These are phyloP conservation scores for Solanum dulcamara DNA, from an alignment of 257 asterid genomes.

Conservation along the genomic window DNA sequence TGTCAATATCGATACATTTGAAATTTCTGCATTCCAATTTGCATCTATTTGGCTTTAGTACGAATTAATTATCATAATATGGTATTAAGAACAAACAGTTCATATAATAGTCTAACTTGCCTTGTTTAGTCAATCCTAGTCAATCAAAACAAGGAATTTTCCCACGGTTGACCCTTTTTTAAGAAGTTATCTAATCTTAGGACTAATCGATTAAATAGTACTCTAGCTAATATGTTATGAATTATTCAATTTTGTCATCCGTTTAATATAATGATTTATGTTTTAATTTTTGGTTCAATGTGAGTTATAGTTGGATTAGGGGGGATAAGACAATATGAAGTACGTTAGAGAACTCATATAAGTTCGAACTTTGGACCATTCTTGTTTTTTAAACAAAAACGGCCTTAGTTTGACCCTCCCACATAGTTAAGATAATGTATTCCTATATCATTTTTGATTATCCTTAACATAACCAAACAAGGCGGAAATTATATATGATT, in stretches of 20 bases:
- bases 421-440: neutral
- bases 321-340: neutral
- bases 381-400: neutral
- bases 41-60: neutral
- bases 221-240: neutral
- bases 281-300: neutral
- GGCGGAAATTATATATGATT: neutral
- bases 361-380: neutral
- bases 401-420: neutral
- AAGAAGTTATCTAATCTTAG: neutral
- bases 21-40: neutral
- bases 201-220: too few species aligned
- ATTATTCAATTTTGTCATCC: neutral
- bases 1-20: neutral
- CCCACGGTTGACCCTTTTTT: neutral
- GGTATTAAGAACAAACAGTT: neutral
- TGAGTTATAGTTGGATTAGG: neutral
- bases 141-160: neutral
- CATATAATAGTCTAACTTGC: neutral
- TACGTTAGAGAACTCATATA: neutral
- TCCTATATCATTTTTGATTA: neutral
- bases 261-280: neutral
- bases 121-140: neutral
- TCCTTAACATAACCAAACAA: neutral
- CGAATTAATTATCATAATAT: neutral